Percentiles rank a stretch among this genome's conserved stretches.
Conservation (phyloP, 371 early-diverging fungal species). For the Blakeslea trispora region DNA sequence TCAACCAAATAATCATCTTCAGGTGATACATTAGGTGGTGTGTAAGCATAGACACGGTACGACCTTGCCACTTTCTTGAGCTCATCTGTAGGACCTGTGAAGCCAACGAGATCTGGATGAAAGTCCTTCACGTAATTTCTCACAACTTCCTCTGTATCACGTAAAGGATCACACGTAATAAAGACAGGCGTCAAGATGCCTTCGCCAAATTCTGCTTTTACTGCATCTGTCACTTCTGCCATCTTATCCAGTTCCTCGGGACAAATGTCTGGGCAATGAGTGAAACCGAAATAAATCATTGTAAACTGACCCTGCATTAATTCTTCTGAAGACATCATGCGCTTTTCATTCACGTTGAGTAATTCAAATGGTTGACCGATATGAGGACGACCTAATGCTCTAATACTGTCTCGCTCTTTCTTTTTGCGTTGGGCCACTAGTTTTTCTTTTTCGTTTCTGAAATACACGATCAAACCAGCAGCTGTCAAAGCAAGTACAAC, state of each 20-base stretch:
- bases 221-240: constrained; percentile 78
- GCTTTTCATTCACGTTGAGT: constrained; percentile 66
- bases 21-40: constrained; percentile 75
- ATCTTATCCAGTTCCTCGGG: constrained; percentile 98
- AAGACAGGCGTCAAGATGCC: constrained; percentile 77
- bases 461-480: constrained; percentile 59
- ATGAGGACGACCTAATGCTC: constrained; percentile 71
- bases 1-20: constrained; percentile 93
- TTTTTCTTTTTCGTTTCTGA: constrained; percentile 64
- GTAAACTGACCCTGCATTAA: constrained; percentile 66
- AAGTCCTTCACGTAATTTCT: constrained; percentile 86
- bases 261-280: constrained; percentile 98
- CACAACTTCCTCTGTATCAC: constrained; percentile 83
- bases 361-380: constrained; percentile 93
- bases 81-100: constrained; percentile 84
- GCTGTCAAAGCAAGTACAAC: constrained; percentile 62
- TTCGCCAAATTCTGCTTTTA: constrained; percentile 37
- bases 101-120: constrained; percentile 85
- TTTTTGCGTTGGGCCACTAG: constrained; percentile 44
- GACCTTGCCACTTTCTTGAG: constrained; percentile 80
- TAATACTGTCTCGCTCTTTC: constrained; percentile 31
- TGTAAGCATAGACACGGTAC: constrained; percentile 86
- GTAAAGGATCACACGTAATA: constrained; percentile 91
- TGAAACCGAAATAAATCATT: constrained; percentile 97
- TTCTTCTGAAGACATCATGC: constrained; percentile 20